A percentile compares a stretch with the other conserved stretches of the same genome.
Evolutionary conservation across 2,329 filamentous ascomycete genomes (phyloP).

Genomic region (Drechmeria coniospora): DNA sequence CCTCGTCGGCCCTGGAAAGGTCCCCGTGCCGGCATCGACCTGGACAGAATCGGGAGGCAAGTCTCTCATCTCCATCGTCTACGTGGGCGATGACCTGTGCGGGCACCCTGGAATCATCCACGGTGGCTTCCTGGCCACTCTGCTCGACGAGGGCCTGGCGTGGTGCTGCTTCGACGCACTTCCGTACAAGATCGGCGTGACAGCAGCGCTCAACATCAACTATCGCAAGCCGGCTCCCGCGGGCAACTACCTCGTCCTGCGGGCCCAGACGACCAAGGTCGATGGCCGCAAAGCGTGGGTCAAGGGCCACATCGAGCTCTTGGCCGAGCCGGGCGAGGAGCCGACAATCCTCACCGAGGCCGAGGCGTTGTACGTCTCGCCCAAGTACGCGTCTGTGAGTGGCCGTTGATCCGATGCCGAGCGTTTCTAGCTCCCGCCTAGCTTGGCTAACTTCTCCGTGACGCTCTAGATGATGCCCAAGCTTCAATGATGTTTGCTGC

Average conservation of each 20-base stretch:
- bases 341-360: slow-evolving; percentile 64
- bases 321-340: slow-evolving; percentile 45
- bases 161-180: slow-evolving; percentile 78
- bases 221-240: slow-evolving; percentile 72
- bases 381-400: slow-evolving; percentile 61
- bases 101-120: slow-evolving; percentile 86
- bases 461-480: slow-evolving; percentile 10
- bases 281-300: slow-evolving; percentile 95
- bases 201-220: slow-evolving; percentile 69
- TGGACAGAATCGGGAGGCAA: slow-evolving; percentile 60
- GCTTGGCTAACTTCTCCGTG: no score
- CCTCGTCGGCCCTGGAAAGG: slow-evolving; percentile 56
- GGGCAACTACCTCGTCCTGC: slow-evolving; percentile 59
- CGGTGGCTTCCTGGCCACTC: slow-evolving; percentile 78
- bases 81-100: slow-evolving; percentile 66
- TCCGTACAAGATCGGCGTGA: slow-evolving; percentile 73
- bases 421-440: no score
- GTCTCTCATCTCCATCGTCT: slow-evolving; percentile 55
- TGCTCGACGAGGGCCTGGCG: slow-evolving; percentile 81
- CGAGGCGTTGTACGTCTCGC: slow-evolving; percentile 76
- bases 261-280: slow-evolving; percentile 65
- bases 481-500: no score
- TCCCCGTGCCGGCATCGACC: slow-evolving; percentile 66
- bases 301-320: slow-evolving; percentile 67
- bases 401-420: no score